Evolutionary conservation across 176 grass and related monocot species (phyloP).

Genomic region (Triticum urartu): DNA sequence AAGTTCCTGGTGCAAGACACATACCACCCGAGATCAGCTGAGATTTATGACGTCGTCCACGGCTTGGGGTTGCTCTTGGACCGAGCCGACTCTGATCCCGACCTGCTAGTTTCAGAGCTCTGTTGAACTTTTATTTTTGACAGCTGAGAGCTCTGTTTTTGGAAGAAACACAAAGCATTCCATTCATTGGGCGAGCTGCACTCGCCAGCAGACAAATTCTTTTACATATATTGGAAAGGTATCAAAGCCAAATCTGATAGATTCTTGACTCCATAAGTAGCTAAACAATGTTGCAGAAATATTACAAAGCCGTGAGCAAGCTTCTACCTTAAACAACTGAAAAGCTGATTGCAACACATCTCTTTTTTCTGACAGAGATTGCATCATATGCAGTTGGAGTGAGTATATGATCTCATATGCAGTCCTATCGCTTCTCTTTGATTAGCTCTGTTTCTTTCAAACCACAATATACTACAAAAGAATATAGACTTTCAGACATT

Average conservation of each 20-base stretch:
- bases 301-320: background rate
- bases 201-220: background rate
- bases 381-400: background rate
- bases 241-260: background rate
- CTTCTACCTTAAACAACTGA: background rate
- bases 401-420: background rate
- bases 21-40: constrained; percentile 47
- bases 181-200: background rate
- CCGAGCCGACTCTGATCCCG: constrained; percentile 10
- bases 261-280: background rate
- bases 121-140: constrained; percentile 15
- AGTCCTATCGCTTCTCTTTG: background rate
- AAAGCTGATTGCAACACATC: background rate
- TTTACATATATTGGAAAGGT: background rate
- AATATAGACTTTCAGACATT: background rate
- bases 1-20: constrained; percentile 79
- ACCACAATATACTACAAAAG: background rate
- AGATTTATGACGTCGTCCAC: constrained; percentile 56
- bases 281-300: background rate
- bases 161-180: background rate
- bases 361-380: background rate
- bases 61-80: constrained; percentile 59
- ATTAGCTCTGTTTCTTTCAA: background rate
- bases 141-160: background rate
- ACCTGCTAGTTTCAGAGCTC: constrained; percentile 36